Evolutionary conservation across 139 green algal genomes (phyloP).

Genomic region (Volvox africanus): DNA sequence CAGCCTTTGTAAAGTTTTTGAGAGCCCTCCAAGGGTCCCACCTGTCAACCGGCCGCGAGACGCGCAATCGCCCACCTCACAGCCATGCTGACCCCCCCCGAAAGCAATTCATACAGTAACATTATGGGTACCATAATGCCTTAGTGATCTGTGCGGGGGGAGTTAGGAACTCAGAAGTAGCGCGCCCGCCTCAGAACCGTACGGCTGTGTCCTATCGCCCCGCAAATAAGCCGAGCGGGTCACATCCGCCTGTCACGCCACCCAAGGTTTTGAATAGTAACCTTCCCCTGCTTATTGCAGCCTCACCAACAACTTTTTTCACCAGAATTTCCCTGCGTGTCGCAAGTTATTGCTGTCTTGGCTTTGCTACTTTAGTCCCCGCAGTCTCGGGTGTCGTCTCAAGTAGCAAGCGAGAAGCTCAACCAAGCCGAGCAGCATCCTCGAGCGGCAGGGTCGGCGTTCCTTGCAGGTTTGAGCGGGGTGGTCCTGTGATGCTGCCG

Average conservation of each 20-base stretch:
- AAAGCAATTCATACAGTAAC: not conserved
- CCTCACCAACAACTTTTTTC: not conserved
- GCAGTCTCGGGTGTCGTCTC: not conserved
- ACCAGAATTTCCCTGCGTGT: not conserved
- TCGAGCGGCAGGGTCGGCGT: conserved; percentile 44
- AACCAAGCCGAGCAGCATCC: conserved; percentile 51
- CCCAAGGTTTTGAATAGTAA: conserved; percentile 20
- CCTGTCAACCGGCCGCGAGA: not conserved
- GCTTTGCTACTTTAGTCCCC: not conserved
- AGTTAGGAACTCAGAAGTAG: conserved; percentile 35
- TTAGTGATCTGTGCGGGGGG: not conserved
- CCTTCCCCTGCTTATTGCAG: not conserved
- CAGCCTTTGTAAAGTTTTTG: not conserved
- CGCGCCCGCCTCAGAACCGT: not conserved
- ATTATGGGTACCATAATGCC: conserved; percentile 21
- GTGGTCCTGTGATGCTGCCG: conserved; percentile 5
- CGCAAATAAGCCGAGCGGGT: conserved; percentile 32
- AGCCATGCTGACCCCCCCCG: not conserved
- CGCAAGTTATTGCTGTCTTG: conserved; percentile 18
- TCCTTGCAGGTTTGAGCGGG: conserved; percentile 42
- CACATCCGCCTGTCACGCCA: conserved; percentile 35
- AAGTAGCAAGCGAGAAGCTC: not conserved
- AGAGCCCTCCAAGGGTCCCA: not conserved
- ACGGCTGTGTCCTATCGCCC: conserved; percentile 19
- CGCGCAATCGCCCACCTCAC: conserved; percentile 1